phyloP scores from a whole-genome alignment of 2,329 filamentous ascomycete genomes.

The Fusarium illudens region DNA sequence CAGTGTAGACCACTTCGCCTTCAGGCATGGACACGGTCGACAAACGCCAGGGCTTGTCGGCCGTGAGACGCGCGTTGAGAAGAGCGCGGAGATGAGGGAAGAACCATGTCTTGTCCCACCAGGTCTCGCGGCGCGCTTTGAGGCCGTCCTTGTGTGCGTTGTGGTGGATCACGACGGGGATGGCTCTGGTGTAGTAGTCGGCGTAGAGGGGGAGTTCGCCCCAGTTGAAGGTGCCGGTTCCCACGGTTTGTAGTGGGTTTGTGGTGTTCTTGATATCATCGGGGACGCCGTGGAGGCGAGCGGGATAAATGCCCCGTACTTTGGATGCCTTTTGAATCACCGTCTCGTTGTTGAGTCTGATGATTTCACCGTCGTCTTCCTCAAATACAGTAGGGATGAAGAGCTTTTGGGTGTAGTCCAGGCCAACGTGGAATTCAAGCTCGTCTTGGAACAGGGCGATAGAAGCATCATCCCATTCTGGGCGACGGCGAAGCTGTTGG shows the following conservation, averaged over 20 bases:
- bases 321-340: slow-evolving; percentile 14
- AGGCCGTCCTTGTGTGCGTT: slow-evolving; percentile 28
- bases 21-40: not conserved
- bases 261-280: slow-evolving; percentile 10
- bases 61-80: not conserved
- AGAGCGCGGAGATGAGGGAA: slow-evolving; percentile 28
- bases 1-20: slow-evolving; percentile 9
- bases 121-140: slow-evolving; percentile 19
- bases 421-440: slow-evolving; percentile 32
- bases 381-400: slow-evolving; percentile 33
- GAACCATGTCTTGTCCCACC: slow-evolving; percentile 36
- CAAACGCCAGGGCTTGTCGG: not conserved
- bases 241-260: not conserved
- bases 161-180: slow-evolving; percentile 34
- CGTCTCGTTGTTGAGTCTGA: slow-evolving; percentile 17
- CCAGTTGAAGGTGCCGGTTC: slow-evolving; percentile 13
- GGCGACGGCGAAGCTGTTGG: not conserved
- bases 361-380: slow-evolving; percentile 30
- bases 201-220: slow-evolving; percentile 29
- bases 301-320: not conserved
- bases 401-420: slow-evolving; percentile 31
- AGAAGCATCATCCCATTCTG: not conserved
- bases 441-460: slow-evolving; percentile 3
- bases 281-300: slow-evolving; percentile 6
- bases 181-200: slow-evolving; percentile 28